phyloP scores from a whole-genome alignment of 2,329 filamentous ascomycete species.

The Teratosphaeria pseudoeucalypti region DNA sequence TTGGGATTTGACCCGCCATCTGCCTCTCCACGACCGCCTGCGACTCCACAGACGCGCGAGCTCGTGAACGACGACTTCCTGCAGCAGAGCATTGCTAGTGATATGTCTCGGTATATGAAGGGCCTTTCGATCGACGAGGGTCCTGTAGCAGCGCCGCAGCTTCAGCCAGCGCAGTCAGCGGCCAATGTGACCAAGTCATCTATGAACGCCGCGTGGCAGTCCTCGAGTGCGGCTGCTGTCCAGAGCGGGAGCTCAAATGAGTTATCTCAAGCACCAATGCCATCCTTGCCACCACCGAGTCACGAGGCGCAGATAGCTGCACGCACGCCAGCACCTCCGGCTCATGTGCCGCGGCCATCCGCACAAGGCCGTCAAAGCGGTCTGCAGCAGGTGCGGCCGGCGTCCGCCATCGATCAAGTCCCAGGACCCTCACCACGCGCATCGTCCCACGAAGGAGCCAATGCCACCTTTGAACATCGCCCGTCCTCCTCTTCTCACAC shows the following conservation, averaged over 20 bases:
- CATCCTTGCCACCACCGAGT: conserved; percentile 16
- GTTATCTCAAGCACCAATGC: conserved; percentile 25
- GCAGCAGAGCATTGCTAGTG: conserved; percentile 38
- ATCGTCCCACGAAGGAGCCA: conserved; percentile 2
- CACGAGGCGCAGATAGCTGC: background rate
- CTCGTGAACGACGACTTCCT: conserved; percentile 36
- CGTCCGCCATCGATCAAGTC: background rate
- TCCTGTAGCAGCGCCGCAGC: conserved; percentile 15
- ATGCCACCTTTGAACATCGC: background rate
- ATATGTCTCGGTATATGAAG: conserved; percentile 31
- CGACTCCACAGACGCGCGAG: conserved; percentile 22
- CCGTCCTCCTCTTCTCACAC: conserved; percentile 8
- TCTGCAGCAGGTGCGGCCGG: background rate
- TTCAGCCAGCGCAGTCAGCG: conserved; percentile 5
- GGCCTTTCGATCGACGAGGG: conserved; percentile 24
- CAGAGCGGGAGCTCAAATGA: conserved; percentile 13
- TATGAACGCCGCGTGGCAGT: background rate
- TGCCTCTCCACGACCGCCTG: conserved; percentile 22
- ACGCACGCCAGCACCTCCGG: background rate
- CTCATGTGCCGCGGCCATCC: background rate
- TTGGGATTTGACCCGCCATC: conserved; percentile 18
- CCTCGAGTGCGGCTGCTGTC: conserved; percentile 4
- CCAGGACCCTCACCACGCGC: conserved; percentile 3
- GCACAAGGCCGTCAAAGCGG: background rate
- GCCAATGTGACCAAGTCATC: background rate